Percentiles rank a stretch among this genome's conserved stretches.
These are phyloP conservation scores for Paecilomyces variotii DNA, from an alignment of 2,329 filamentous ascomycete species.

Conservation along the genomic window DNA sequence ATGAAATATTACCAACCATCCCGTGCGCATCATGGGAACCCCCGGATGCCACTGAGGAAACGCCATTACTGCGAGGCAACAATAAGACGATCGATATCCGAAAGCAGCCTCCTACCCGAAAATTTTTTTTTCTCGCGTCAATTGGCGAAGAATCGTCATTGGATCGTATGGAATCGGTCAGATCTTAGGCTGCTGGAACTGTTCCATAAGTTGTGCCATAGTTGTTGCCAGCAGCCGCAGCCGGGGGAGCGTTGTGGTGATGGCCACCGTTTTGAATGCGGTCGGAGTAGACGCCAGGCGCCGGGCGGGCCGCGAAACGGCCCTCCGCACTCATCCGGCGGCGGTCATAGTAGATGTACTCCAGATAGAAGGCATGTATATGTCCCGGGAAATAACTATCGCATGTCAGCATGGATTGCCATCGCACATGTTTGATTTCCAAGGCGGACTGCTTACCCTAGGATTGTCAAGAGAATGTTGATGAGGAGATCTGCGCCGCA, in stretches of 20 bases:
- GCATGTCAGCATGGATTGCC: constrained; percentile 1
- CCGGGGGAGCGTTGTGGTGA: not conserved
- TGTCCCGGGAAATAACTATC: constrained; percentile 66
- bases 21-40: not conserved
- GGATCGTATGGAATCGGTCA: constrained; percentile 3
- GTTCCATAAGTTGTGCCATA: constrained; percentile 22
- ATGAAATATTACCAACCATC: not conserved
- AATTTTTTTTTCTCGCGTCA: not conserved
- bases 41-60: not conserved
- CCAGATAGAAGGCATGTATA: constrained; percentile 71
- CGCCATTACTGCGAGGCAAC: not conserved
- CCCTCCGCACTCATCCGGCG: constrained; percentile 22
- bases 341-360: constrained; percentile 76
- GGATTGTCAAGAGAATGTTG: constrained; percentile 59
- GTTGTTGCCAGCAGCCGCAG: constrained; percentile 4
- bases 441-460: constrained; percentile 42
- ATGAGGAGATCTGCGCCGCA: constrained; percentile 58
- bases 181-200: not conserved
- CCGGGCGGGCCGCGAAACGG: constrained; percentile 13
- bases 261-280: constrained; percentile 31
- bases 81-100: not conserved
- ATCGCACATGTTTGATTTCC: not conserved
- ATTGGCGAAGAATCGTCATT: not conserved
- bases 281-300: constrained; percentile 33
- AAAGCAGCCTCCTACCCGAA: not conserved